Evolutionary conservation across 176 grass and related monocot genomes (phyloP), one percentile per base, ranked within the genome.

Genomic region (Saccharum spontaneum): DNA sequence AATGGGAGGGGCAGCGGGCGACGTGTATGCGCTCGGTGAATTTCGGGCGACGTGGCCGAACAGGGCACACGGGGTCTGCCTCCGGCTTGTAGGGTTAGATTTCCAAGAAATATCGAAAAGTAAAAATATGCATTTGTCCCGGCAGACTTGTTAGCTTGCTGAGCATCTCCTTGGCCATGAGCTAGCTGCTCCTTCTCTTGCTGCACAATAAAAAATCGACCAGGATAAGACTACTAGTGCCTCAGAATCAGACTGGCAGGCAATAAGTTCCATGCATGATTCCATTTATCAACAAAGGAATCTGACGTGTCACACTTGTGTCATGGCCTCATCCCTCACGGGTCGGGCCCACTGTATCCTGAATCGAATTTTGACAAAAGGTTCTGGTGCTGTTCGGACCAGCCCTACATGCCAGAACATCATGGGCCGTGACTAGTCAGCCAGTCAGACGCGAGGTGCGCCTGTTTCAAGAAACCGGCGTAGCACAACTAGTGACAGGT

Each of bases 141-240:
- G 92, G 70, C 88, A 82, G 67, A 26, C 77, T 88, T 4, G 94
- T 95, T 18, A 93, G 45, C 69, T 91, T 95, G 49, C 91, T 79
- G 20, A 95, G 69, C 72, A 91, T 87, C 77, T 95, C 73, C 44
- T 39, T 83, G 6, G 85, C 16, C 94, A 95, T 95, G 64, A 90
- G 82, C 73, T 52, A 90, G 82, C 73, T 52, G 84, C 69, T 91
- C 34, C 77, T 89, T 82, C 88, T 92, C 86, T 87, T 95, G 80
- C 91, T 91, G 80, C 77, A 90, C 45, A 45, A 45, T 7, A 48
- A 12, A 61, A 50, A 66, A 31, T 7, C 14, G 33, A 37, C 34
- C 4, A 14, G 12, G 9, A 23, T 78, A 16, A 84, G 12, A 3
- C 44, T 40, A 15, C 4, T 48, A 15, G 13, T 15, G 45, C 45